Base-by-base conservation (phyloP, 208 protist genomes). In the Vickermania ingenoplastis region DNA sequence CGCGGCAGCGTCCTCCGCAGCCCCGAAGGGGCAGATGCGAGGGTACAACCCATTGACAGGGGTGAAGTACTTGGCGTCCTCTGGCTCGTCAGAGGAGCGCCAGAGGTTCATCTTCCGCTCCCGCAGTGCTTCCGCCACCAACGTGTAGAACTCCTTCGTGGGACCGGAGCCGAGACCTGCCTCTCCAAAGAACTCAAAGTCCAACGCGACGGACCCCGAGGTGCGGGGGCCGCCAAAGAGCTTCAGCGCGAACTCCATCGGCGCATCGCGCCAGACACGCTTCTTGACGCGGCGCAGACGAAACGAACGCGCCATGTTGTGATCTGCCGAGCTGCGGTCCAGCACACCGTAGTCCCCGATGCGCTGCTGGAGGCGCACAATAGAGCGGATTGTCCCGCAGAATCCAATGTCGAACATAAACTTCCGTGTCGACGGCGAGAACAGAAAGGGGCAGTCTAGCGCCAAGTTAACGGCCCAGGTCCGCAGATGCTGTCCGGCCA, bases 111-210 rank as follows among this genome's bases (percentile, higher is more conserved):
- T 57, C 54, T 64, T 65, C 25, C 69, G 75, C 61, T 89, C 66
- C 13, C 76, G 80, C 57, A 96, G 67, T 17, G 65, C 63, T 52
- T 81, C 58, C 4, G 82, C 80, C 0, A 95, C 81, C 27, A 95
- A 77, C 17, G 81, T 80, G 77, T 91, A 97, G 61, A 95, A 96
- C 73, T 97, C 86, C 13, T 76, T 77, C 28, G 92, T 95, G 14
- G 92, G 92, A 3, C 92, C 92, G 23, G 79, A 64, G 23, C 92
- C 92, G 61, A 81, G 94, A 31, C 92, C 92, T 24, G 77, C 77
- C 61, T 97, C 92, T 56, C 81, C 72, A 65, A 87, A 92, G 65
- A 92, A 97, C 70, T 95, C 78, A 65, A 94, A 95, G 56, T 94
- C 88, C 58, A 92, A 73, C 21, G 83, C 54, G 1, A 73, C 67